Evolutionary conservation across 2,329 filamentous ascomycete species (phyloP), one percentile per base, ranked within the genome.

Genomic region (Bipolaris victoriae): DNA sequence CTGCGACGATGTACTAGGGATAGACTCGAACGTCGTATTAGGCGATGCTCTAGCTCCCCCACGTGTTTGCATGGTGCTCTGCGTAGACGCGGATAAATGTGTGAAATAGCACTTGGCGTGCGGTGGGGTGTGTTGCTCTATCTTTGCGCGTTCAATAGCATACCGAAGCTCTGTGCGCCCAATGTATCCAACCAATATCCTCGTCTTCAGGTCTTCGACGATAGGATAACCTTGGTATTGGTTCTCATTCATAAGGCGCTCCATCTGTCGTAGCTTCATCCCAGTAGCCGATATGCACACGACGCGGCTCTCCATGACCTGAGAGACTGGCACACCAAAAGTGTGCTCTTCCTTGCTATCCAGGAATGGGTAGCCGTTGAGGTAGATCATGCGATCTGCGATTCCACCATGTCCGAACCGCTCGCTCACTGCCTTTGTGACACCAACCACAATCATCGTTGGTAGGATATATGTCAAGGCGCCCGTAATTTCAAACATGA

Each of bases 401-500:
- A 99, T 98, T 45, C 95, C 95, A 29, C 94, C 95, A 73, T 94
- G 96, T n/a, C 92, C 92, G 71, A 96, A 95, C 11, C 92, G 83
- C 65, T 96, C 92, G 60, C 90, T 88, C 45, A 99, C 91, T 13
- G 91, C 91, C 80, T 99, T 99, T 37, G 94, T 98, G 31, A 97
- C 90, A 47, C 95, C 95, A 2, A 98, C 95, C 0, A 98, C 95
- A 67, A 99, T 97, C 95, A 99, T 99, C 13, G 94, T 98, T 0
- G 95, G 95, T 26, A 99, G 81, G 63, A 99, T 98, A 72, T 99
- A 99, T 1, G 93, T 97, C 58, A 98, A 80, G 6, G 95, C 95
- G n/a, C 95, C 95, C 0, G 95, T 99, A 47, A 99, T 84, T 77
- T 99, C 95, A 71, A 98, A 98, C 95, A 99, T 98, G 76, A 99